phyloP scores from a whole-genome alignment of 116 monocot genomes.

The Cymodocea nodosa region DNA sequence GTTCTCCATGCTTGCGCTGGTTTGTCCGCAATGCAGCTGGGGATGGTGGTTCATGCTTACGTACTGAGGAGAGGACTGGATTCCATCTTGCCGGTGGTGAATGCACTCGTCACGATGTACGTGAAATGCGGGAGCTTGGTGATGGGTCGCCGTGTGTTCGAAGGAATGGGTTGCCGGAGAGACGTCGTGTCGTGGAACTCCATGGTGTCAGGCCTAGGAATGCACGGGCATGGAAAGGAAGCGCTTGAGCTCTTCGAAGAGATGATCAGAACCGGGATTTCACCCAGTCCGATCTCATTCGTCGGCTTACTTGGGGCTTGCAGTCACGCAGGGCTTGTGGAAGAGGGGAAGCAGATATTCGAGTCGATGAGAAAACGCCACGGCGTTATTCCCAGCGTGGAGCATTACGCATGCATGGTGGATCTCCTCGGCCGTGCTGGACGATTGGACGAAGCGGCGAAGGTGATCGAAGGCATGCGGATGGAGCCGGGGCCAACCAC shows the following conservation, averaged over 20 bases:
- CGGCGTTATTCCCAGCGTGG: slow-evolving; percentile 33
- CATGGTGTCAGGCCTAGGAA: slow-evolving; percentile 49
- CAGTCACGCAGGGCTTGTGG: slow-evolving; percentile 65
- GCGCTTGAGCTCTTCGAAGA: slow-evolving; percentile 49
- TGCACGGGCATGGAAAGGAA: slow-evolving; percentile 52
- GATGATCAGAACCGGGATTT: slow-evolving; percentile 40
- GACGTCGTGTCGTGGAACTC: slow-evolving; percentile 92
- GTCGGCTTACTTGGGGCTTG: slow-evolving; percentile 71
- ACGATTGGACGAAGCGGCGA: slow-evolving; percentile 51
- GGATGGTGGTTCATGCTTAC: slow-evolving; percentile 69
- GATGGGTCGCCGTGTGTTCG: slow-evolving; percentile 29
- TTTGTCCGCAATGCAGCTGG: slow-evolving; percentile 55
- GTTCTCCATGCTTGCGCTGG: slow-evolving; percentile 72
- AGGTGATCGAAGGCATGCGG: slow-evolving; percentile 53
- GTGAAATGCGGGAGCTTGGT: slow-evolving; percentile 52
- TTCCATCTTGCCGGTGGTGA: slow-evolving; percentile 35
- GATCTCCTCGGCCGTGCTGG: slow-evolving; percentile 90
- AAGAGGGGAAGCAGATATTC: slow-evolving; percentile 60
- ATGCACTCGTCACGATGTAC: slow-evolving; percentile 79
- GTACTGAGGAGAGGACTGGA: slow-evolving; percentile 53
- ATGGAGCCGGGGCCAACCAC: slow-evolving; percentile 67
- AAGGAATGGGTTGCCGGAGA: slow-evolving; percentile 21
- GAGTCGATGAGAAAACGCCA: slow-evolving; percentile 37
- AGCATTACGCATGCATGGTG: slow-evolving; percentile 89
- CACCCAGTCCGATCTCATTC: slow-evolving; percentile 54